These are phyloP conservation scores for Camellia japonica DNA, from an alignment of 148 eudicot genomes.

Conservation along the genomic window DNA sequence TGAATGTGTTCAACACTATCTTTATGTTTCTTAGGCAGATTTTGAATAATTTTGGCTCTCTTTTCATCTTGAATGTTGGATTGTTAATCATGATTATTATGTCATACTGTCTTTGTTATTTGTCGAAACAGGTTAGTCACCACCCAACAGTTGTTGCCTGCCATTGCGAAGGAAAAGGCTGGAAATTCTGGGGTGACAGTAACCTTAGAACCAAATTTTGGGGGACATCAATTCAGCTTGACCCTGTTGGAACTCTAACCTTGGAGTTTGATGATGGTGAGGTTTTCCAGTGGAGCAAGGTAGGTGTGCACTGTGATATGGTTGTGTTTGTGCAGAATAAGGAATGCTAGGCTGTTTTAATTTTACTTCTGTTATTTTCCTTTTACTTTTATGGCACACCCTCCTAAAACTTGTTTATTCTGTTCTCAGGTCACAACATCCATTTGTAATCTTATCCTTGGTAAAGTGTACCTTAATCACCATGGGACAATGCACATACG, in stretches of 20 bases:
- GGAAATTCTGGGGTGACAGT: slow-evolving; percentile 97
- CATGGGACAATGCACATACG: slow-evolving; percentile 86
- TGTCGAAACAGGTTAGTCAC: slow-evolving; percentile 70
- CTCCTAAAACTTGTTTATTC: background rate
- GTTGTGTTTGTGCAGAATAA: slow-evolving; percentile 1
- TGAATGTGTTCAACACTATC: background rate
- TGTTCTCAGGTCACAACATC: slow-evolving; percentile 78
- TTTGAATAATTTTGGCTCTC: background rate
- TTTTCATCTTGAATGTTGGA: slow-evolving; percentile 3
- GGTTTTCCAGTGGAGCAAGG: slow-evolving; percentile 96
- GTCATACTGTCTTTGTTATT: slow-evolving; percentile 18
- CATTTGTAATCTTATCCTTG: slow-evolving; percentile 85
- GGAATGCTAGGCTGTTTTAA: background rate
- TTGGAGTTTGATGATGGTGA: slow-evolving; percentile 94
- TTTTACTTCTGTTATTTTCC: background rate
- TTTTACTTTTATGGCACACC: background rate
- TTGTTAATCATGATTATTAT: background rate
- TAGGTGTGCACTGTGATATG: slow-evolving; percentile 43
- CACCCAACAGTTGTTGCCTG: slow-evolving; percentile 93
- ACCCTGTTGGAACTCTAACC: slow-evolving; percentile 80
- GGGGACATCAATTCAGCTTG: slow-evolving; percentile 97
- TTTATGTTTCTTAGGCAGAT: background rate
- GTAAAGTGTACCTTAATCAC: slow-evolving; percentile 84
- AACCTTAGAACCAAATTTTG: slow-evolving; percentile 89
- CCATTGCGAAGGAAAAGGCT: slow-evolving; percentile 92